These are phyloP conservation scores for Delonix regia DNA, from an alignment of 306 rosid species.

Conservation along the genomic window DNA sequence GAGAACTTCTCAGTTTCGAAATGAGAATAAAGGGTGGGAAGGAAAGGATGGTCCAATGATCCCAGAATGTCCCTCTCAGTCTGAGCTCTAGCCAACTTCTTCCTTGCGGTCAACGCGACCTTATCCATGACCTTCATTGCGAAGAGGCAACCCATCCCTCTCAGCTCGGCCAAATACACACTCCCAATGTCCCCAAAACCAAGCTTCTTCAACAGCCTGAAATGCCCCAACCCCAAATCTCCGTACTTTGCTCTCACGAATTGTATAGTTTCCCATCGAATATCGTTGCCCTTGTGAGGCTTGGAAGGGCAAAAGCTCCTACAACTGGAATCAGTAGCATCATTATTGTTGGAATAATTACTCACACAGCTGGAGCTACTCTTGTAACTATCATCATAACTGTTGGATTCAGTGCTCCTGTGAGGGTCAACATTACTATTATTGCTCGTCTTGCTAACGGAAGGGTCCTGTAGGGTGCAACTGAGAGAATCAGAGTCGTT, in stretches of 20 bases:
- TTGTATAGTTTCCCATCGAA: conserved; percentile 60
- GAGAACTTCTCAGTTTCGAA: conserved; percentile 63
- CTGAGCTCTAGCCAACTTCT: conserved; percentile 55
- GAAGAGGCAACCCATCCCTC: conserved; percentile 51
- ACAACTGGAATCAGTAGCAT: conserved; percentile 31
- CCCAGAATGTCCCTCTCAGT: conserved; percentile 63
- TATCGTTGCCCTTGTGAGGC: conserved; percentile 65
- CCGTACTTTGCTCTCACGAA: conserved; percentile 44
- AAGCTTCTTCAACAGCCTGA: conserved; percentile 67
- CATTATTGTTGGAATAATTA: conserved; percentile 31
- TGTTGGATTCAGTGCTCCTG: conserved; percentile 27
- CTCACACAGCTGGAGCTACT: conserved; percentile 32
- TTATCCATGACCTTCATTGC: conserved; percentile 70
- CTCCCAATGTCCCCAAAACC: conserved; percentile 70
- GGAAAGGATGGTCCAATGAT: conserved; percentile 61
- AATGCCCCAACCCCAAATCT: conserved; percentile 53
- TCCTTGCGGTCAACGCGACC: conserved; percentile 57
- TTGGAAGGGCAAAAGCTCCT: conserved; percentile 50
- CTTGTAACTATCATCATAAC: conserved; percentile 38
- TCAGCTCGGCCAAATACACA: conserved; percentile 61
- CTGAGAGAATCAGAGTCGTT: conserved; percentile 27
- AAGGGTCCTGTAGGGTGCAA: conserved; percentile 23
- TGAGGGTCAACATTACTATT: conserved; percentile 23
- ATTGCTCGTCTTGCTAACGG: conserved; percentile 36
- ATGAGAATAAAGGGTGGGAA: conserved; percentile 67